Evolutionary conservation across 495 filamentous ascomycete species (phyloP).

Genomic region (Neurospora sp.): DNA sequence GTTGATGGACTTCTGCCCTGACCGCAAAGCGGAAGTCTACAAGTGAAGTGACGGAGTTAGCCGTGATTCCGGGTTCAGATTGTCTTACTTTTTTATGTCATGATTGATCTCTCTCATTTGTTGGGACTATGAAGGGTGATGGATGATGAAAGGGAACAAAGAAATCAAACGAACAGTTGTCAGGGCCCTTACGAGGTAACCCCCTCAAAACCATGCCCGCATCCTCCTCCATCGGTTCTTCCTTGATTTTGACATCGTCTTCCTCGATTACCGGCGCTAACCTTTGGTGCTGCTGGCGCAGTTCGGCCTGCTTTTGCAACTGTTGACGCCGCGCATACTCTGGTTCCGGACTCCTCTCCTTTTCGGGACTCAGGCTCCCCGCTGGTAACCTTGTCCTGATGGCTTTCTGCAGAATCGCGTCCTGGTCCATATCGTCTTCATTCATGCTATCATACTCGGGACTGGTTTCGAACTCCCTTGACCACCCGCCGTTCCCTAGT

Average conservation of each 20-base stretch:
- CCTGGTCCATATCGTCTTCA: constrained; percentile 11
- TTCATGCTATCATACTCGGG: constrained; percentile 25
- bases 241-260: constrained; percentile 17
- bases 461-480: constrained; percentile 14
- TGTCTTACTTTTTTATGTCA: background rate
- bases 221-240: constrained; percentile 17
- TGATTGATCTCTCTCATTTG: background rate
- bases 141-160: constrained; percentile 1
- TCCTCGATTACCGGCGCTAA: background rate
- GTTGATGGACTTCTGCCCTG: constrained; percentile 76
- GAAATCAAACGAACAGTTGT: constrained; percentile 29
- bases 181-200: constrained; percentile 7
- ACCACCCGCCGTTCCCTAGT: background rate
- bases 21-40: constrained; percentile 79
- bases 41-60: constrained; percentile 15
- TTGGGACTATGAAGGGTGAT: background rate
- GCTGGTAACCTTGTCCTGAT: constrained; percentile 41
- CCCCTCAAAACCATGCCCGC: constrained; percentile 2
- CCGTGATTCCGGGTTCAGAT: background rate
- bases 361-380: constrained; percentile 41
- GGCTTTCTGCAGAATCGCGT: constrained; percentile 37
- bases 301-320: constrained; percentile 8
- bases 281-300: constrained; percentile 1
- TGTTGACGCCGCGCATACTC: constrained; percentile 21
- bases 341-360: constrained; percentile 36